Evolutionary conservation across 2,329 filamentous ascomycete species (phyloP).

Genomic region (Aspergillus neotritici): DNA sequence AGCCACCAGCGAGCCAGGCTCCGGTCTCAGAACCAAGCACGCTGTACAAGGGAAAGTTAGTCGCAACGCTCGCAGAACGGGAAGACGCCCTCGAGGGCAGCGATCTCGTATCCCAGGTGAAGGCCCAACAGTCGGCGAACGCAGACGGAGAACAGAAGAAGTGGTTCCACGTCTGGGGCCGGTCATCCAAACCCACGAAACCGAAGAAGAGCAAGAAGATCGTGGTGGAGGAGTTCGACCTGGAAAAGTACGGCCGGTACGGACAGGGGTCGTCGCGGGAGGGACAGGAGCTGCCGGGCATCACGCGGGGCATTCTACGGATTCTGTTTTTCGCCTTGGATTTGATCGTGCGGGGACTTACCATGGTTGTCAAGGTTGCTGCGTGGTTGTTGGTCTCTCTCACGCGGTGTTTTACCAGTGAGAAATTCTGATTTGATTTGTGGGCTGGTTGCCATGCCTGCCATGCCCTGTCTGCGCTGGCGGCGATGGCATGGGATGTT

Average conservation of each 20-base stretch:
- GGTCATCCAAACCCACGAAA: conserved; percentile 11
- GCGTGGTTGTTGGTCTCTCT: conserved; percentile 38
- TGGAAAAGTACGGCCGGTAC: conserved; percentile 42
- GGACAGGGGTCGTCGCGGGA: conserved; percentile 30
- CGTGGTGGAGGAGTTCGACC: conserved; percentile 40
- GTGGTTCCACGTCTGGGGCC: conserved; percentile 15
- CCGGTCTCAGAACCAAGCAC: not conserved
- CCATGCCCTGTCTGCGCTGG: too few species aligned
- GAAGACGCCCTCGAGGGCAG: conserved; percentile 38
- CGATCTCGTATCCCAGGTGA: conserved; percentile 31
- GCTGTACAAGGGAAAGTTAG: conserved; percentile 25
- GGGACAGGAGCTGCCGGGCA: conserved; percentile 36
- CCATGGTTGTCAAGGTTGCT: conserved; percentile 35
- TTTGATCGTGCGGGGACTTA: conserved; percentile 34
- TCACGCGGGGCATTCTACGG: conserved; percentile 31
- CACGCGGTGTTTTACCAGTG: conserved; percentile 37
- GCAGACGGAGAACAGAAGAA: conserved; percentile 11
- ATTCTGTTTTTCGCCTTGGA: conserved; percentile 36
- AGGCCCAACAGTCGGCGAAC: conserved; percentile 18
- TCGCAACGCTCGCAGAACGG: conserved; percentile 38
- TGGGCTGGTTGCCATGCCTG: not conserved
- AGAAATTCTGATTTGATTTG: conserved; percentile 31
- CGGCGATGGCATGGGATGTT: too few species aligned
- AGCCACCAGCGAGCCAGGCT: conserved; percentile 7
- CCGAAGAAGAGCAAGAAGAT: conserved; percentile 29